A percentile compares a stretch with the other conserved stretches of the same genome.
phyloP scores from a whole-genome alignment of 179 eudicot genomes.

The Beta macrorhiza region DNA sequence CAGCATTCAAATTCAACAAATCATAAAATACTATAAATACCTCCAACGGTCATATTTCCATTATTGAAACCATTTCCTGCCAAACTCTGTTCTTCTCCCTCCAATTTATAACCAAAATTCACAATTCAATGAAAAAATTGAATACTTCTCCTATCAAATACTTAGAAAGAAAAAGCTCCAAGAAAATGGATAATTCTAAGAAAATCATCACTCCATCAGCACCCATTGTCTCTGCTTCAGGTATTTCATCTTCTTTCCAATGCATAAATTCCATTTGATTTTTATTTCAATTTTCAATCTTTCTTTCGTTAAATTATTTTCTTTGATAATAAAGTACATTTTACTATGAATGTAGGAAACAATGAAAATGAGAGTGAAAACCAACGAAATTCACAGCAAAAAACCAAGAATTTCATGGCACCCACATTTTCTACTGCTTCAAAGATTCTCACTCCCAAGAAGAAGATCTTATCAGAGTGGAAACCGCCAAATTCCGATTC shows the following conservation, averaged over 20 bases:
- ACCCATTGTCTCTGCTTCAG: conserved; percentile 8
- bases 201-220: conserved; percentile 4
- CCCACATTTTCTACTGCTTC: conserved; percentile 54
- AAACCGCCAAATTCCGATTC: conserved; percentile 30
- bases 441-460: conserved; percentile 41
- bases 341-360: conserved; percentile 30
- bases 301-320: background rate
- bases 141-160: background rate
- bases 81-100: background rate
- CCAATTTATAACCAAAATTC: background rate
- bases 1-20: conserved; percentile 19
- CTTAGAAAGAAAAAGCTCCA: conserved; percentile 1
- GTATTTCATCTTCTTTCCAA: background rate
- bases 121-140: background rate
- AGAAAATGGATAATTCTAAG: conserved; percentile 20
- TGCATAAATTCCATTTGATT: too few relatives aligned
- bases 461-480: conserved; percentile 53
- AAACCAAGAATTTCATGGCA: conserved; percentile 45
- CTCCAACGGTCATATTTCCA: conserved; percentile 31
- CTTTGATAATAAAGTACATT: background rate
- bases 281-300: background rate
- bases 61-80: background rate
- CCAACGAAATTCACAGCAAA: conserved; percentile 25
- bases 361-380: conserved; percentile 42
- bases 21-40: background rate